Base-by-base conservation (phyloP, 331 rosid species). In the Arachis monticola region DNA sequence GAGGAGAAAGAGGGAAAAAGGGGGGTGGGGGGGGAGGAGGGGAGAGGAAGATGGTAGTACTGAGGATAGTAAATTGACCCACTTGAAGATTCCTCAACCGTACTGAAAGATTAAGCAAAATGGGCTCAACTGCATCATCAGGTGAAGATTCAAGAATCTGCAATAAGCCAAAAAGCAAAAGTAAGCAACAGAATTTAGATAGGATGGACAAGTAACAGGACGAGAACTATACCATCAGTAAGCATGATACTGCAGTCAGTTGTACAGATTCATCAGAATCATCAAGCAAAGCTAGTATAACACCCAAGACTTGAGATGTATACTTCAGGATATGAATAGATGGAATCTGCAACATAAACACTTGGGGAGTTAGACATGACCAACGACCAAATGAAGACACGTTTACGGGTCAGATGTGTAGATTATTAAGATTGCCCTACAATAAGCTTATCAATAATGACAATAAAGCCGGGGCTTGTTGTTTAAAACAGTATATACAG, bases 31-130 rank as follows among this genome's bases (percentile, higher is more conserved):
- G 38, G 38, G 3, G 2, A 2, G 38, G 38, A 4, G 1, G 38
- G 38, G 38, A 1, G 38, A n/a, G n/a, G n/a, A n/a, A n/a, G n/a
- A n/a, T n/a, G n/a, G 27, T n/a, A 61, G 46, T 9, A 41, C 14
- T 35, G 17, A 46, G 17, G 70, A 74, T 68, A 81, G 80, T 65
- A 80, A 68, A 58, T 57, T 64, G 56, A 81, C 85, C 14, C 77
- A 94, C 99, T 83, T 90, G 99, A 79, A 94, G 93, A 90, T 90
- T 91, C 53, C 97, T 95, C 70, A 94, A 91, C 82, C 96, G 90
- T 46, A 85, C 59, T 69, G 97, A 92, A 75, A 94, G 96, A 86
- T 82, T 92, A 11, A 88, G 91, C 81, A 94, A 77, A 76, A 90
- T 85, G 73, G 97, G 99, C 60, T 92, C 91, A 66, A 94, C 97